A percentile compares a stretch with the other conserved stretches of the same genome.
These are phyloP conservation scores for Ilex asprella DNA, from an alignment of 257 asterid species.

Conservation along the genomic window DNA sequence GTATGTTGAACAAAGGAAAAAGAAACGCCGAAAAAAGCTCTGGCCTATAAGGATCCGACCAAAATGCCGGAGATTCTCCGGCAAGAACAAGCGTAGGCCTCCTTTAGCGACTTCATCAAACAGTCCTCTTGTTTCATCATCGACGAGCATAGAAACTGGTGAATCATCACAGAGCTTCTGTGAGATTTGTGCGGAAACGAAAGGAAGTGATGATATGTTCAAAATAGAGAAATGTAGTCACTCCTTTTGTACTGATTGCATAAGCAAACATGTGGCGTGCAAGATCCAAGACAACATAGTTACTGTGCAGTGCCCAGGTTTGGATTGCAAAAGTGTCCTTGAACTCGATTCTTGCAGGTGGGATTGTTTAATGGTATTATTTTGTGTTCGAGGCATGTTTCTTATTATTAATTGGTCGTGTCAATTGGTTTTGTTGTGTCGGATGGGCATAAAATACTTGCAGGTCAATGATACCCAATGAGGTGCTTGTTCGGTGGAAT, in stretches of 20 bases:
- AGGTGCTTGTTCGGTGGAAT: constrained; percentile 24
- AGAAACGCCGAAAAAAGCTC: constrained; percentile 1
- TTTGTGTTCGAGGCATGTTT: too few relatives aligned
- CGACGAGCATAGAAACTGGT: background rate
- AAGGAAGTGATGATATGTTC: constrained; percentile 23
- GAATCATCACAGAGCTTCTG: constrained; percentile 28
- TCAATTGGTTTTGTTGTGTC: too few relatives aligned
- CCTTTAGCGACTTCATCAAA: too few relatives aligned
- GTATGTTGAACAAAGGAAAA: constrained; percentile 25
- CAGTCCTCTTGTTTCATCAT: too few relatives aligned
- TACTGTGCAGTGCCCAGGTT: constrained; percentile 42
- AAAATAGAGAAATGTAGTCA: constrained; percentile 31
- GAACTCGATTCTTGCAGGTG: constrained; percentile 10
- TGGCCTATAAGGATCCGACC: background rate
- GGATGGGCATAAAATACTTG: constrained; percentile 5
- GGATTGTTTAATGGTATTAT: too few relatives aligned
- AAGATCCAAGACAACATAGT: constrained; percentile 7
- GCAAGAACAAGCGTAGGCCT: too few relatives aligned
- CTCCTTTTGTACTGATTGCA: constrained; percentile 40
- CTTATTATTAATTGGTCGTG: too few relatives aligned
- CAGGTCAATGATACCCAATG: constrained; percentile 14
- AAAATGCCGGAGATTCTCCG: background rate
- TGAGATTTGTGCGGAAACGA: constrained; percentile 47
- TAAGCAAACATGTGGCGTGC: constrained; percentile 28
- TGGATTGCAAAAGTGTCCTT: constrained; percentile 27